Evolutionary conservation across 2,329 filamentous ascomycete species (phyloP), one percentile per base, ranked within the genome.

Genomic region (Botrytis deweyae): DNA sequence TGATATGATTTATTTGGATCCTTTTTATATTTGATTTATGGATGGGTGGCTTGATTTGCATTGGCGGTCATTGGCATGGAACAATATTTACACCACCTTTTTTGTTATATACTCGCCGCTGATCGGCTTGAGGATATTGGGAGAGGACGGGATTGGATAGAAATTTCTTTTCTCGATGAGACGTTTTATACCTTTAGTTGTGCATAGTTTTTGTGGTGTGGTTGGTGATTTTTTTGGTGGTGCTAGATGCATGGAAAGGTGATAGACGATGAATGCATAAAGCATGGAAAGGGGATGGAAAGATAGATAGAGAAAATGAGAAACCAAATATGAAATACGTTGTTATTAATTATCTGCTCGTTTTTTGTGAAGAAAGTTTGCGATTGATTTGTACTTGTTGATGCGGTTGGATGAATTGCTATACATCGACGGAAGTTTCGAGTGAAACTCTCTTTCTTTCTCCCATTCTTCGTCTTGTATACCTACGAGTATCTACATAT

Each of bases 61-160:
- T 66, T 36, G 16, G 52, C 52, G n/a, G 52, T 58, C 52, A 58
- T 29, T 38, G 49, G 44, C 38, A 68, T 10, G 65, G 42, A 55
- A 55, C 49, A 55, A 46, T 46, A 46, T 25, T 61, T 20, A 46
- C 25, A 40, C 38, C 14, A 18, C 68, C 40, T 49, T 52, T 40
- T 42, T 42, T 72, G 52, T 22, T 61, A 16, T 70, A 61, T 72
- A 68, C 63, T 72, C 70, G 70, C 70, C 70, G 70, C 70, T 25
- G 70, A 72, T 68, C 63, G 70, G 70, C 63, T 68, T 72, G 70
- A 72, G 70, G 14, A 38, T 68, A 61, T 68, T 33, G 49, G 49
- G 12, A 52, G 49, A n/a, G 25, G 49, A 55, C 14, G 18, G 70
- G 59, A 38, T 71, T 16, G 44, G 42, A 40, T 64, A 12, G 69